phyloP scores from a whole-genome alignment of 192 early-diverging fungal genomes.

The Allomyces javanicus region DNA sequence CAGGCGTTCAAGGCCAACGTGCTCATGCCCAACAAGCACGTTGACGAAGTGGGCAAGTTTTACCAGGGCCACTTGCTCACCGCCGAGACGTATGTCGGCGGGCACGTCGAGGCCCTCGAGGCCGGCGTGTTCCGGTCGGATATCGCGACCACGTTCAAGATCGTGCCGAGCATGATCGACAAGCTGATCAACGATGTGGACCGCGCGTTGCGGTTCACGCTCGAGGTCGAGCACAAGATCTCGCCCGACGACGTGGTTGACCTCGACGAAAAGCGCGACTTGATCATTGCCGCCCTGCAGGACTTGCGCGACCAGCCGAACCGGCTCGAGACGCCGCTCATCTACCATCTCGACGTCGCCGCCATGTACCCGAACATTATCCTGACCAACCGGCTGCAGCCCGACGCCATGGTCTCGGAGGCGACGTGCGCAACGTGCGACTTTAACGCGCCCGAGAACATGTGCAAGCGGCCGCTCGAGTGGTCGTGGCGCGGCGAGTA shows the following conservation, averaged over 20 bases:
- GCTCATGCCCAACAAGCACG: slow-evolving; percentile 94
- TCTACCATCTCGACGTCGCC: slow-evolving; percentile 99
- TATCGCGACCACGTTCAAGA: slow-evolving; percentile 62
- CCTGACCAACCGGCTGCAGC: slow-evolving; percentile 90
- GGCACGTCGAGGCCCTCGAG: slow-evolving; percentile 97
- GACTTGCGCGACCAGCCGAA: slow-evolving; percentile 64
- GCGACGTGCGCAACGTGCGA: slow-evolving; percentile 78
- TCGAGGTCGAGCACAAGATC: slow-evolving; percentile 60
- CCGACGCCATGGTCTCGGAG: slow-evolving; percentile 84
- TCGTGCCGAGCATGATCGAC: slow-evolving; percentile 57
- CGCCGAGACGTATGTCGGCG: slow-evolving; percentile 93
- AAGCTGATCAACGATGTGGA: slow-evolving; percentile 81
- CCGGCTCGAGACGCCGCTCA: slow-evolving; percentile 55
- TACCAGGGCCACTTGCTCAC: slow-evolving; percentile 79
- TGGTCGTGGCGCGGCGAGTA: slow-evolving; percentile 98
- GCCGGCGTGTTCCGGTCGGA: slow-evolving; percentile 94
- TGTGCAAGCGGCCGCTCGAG: slow-evolving; percentile 79
- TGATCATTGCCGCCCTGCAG: slow-evolving; percentile 42
- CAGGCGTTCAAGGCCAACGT: slow-evolving; percentile 73
- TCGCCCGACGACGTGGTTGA: slow-evolving; percentile 61
- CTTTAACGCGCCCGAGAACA: slow-evolving; percentile 69
- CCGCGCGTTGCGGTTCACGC: slow-evolving; percentile 69
- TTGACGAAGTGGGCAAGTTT: slow-evolving; percentile 50
- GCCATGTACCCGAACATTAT: slow-evolving; percentile 99
- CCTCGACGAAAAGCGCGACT: slow-evolving; percentile 60